Percentiles rank a stretch among this genome's conserved stretches.
Evolutionary conservation across 2,329 filamentous ascomycete species (phyloP).

Genomic region (Colletotrichum viniferum): DNA sequence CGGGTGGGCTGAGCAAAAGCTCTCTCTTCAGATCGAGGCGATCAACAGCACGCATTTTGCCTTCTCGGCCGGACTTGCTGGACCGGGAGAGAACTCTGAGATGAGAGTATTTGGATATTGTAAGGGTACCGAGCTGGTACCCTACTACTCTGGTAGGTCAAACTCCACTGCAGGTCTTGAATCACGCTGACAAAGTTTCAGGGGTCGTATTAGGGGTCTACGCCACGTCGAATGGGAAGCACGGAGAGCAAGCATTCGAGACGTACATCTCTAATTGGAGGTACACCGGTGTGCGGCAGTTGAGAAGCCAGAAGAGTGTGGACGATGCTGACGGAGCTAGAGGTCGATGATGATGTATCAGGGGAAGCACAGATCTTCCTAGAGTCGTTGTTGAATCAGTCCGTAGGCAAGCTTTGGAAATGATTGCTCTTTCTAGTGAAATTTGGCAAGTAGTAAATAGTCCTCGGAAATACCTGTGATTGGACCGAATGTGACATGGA

Average conservation of each 20-base stretch:
- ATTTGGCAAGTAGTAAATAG: no score
- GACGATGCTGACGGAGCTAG: background rate
- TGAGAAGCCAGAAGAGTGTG: constrained; percentile 6
- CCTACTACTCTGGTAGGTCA: constrained; percentile 21
- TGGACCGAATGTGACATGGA: no score
- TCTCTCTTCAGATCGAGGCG: constrained; percentile 10
- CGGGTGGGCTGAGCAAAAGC: constrained; percentile 6
- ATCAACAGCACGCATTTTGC: constrained; percentile 17
- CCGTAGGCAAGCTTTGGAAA: background rate
- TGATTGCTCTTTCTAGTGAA: background rate
- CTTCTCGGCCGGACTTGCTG: constrained; percentile 9
- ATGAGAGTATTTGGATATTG: constrained; percentile 16
- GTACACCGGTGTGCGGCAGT: background rate
- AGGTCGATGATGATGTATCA: background rate
- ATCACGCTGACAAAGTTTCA: background rate
- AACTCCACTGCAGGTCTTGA: rapidly evolving
- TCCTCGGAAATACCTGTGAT: no score
- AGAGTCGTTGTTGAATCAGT: background rate
- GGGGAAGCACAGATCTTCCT: background rate
- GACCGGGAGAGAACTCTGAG: background rate
- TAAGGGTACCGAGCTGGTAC: constrained; percentile 17
- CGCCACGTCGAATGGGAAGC: constrained; percentile 17
- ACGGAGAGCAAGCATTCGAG: constrained; percentile 20
- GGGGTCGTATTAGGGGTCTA: constrained; percentile 8
- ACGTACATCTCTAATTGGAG: constrained; percentile 15